Percentiles rank a stretch among this genome's conserved stretches.
These are phyloP conservation scores for Fusarium sp. DNA, from an alignment of 2,329 filamentous ascomycete species.

Conservation along the genomic window DNA sequence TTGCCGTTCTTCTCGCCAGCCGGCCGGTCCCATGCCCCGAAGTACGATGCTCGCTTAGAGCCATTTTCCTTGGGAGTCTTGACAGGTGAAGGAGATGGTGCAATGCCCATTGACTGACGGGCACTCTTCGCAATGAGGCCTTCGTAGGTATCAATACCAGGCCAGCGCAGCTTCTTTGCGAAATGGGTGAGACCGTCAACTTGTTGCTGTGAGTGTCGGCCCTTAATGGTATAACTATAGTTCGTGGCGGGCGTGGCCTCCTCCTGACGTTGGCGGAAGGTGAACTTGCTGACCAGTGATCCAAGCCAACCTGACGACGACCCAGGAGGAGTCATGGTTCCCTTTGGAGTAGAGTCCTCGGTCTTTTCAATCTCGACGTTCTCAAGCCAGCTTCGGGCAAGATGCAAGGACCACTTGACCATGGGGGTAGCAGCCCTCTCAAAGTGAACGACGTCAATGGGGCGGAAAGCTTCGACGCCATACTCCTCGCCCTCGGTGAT, in stretches of 20 bases:
- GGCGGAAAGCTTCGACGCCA: slow-evolving; percentile 62
- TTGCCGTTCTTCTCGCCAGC: slow-evolving; percentile 42
- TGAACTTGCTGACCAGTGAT: slow-evolving; percentile 66
- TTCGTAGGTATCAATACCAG: slow-evolving; percentile 66
- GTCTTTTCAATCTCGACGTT: slow-evolving; percentile 70
- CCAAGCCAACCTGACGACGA: slow-evolving; percentile 62
- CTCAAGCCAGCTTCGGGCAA: slow-evolving; percentile 75
- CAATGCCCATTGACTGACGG: slow-evolving; percentile 52
- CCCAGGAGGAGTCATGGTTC: slow-evolving; percentile 22
- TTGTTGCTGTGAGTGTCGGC: slow-evolving; percentile 68
- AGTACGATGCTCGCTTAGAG: slow-evolving; percentile 59
- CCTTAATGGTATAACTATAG: slow-evolving; percentile 63
- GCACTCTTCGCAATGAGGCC: slow-evolving; percentile 62
- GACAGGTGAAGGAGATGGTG: slow-evolving; percentile 49
- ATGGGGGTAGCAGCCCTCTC: slow-evolving; percentile 70
- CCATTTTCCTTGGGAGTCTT: slow-evolving; percentile 51
- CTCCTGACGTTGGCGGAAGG: slow-evolving; percentile 55
- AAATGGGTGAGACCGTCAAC: slow-evolving; percentile 73
- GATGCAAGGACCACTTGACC: slow-evolving; percentile 75
- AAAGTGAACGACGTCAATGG: slow-evolving; percentile 70
- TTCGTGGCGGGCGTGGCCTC: slow-evolving; percentile 49
- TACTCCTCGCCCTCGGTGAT: slow-evolving; percentile 71
- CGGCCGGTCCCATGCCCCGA: slow-evolving; percentile 55
- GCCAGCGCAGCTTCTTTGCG: slow-evolving; percentile 72
- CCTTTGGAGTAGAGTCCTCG: slow-evolving; percentile 41